Percentiles rank a stretch among this genome's conserved stretches.
Evolutionary conservation across 805 yeast genomes (phyloP).

Genomic region (Brettanomyces sp.): DNA sequence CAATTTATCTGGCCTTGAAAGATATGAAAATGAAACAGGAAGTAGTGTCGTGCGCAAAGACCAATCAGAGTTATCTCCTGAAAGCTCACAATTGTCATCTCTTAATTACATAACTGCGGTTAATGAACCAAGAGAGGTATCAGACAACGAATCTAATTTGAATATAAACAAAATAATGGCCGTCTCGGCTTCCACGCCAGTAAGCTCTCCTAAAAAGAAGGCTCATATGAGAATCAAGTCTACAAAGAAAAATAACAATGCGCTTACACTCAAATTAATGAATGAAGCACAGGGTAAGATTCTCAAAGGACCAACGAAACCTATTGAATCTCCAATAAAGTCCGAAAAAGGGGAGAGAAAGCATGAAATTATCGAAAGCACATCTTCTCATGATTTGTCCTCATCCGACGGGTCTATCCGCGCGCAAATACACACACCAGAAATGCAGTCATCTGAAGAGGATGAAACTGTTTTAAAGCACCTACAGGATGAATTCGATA

Average conservation of each 20-base stretch:
- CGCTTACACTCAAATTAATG: background rate
- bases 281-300: background rate
- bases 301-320: background rate
- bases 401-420: no score
- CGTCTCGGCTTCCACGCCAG: background rate
- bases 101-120: background rate
- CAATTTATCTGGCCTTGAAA: no score
- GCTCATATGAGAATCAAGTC: background rate
- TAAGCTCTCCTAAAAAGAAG: background rate
- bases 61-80: background rate
- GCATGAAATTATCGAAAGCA: no score
- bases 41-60: constrained; percentile 1
- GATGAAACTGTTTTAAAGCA: constrained; percentile 10
- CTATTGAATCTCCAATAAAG: background rate
- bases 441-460: constrained; percentile 9
- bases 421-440: constrained; percentile 12
- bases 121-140: background rate
- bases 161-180: background rate
- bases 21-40: background rate
- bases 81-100: background rate
- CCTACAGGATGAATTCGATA: constrained; percentile 14
- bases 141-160: background rate
- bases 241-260: no score
- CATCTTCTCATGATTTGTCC: no score
- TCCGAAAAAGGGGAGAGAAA: no score